Percentiles rank a stretch among this genome's conserved stretches.
These are phyloP conservation scores for Arthrobotrys pseudoclavata DNA, from an alignment of 2,329 filamentous ascomycete genomes.

Conservation along the genomic window DNA sequence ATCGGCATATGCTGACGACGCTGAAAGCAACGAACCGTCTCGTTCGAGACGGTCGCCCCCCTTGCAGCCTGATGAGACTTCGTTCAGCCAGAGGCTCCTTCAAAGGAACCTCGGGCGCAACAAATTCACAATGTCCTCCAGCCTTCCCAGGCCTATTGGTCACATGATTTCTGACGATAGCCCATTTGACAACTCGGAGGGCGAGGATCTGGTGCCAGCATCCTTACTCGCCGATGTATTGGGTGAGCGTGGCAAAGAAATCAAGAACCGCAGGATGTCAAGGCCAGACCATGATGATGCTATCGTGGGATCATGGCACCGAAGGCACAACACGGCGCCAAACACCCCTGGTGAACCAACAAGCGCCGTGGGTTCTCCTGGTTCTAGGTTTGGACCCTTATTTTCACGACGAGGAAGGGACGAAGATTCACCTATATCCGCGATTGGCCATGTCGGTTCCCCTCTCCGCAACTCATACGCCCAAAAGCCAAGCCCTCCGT, in stretches of 20 bases:
- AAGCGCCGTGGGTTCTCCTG: conserved; percentile 72
- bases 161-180: conserved; percentile 72
- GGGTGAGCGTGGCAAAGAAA: conserved; percentile 85
- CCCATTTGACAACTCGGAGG: conserved; percentile 65
- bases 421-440: conserved; percentile 67
- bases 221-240: conserved; percentile 76
- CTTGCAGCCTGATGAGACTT: conserved; percentile 64
- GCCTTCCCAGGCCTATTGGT: conserved; percentile 70
- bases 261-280: conserved; percentile 76
- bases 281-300: conserved; percentile 70
- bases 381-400: conserved; percentile 74
- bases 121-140: conserved; percentile 73
- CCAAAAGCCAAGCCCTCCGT: conserved; percentile 62
- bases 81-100: conserved; percentile 79
- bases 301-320: conserved; percentile 62
- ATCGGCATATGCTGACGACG: conserved; percentile 74
- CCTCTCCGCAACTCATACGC: conserved; percentile 74
- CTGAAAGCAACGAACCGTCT: conserved; percentile 75
- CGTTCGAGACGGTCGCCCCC: conserved; percentile 73
- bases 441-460: conserved; percentile 75
- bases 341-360: conserved; percentile 69
- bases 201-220: conserved; percentile 65
- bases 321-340: conserved; percentile 67
- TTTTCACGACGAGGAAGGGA: conserved; percentile 72
- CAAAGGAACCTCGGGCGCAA: conserved; percentile 77